Conservation (phyloP, 2,329 filamentous ascomycete genomes). For the Epichloe bromicola region DNA sequence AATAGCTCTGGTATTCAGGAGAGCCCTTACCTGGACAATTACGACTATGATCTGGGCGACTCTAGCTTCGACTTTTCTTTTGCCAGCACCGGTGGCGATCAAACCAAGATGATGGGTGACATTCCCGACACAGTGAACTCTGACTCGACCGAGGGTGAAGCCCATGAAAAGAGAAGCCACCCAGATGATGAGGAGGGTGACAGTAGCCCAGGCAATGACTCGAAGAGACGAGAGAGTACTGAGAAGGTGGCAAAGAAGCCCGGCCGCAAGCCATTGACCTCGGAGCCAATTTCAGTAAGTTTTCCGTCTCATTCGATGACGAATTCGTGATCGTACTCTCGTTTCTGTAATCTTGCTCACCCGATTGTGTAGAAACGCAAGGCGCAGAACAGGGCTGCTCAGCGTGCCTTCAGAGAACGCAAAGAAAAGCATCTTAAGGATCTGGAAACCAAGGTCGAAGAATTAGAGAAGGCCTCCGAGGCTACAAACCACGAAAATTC, state of each 20-base stretch:
- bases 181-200: conserved; percentile 58
- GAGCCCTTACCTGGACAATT: conserved; percentile 68
- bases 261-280: conserved; percentile 87
- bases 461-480: conserved; percentile 72
- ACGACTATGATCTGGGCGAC: conserved; percentile 67
- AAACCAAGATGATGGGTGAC: conserved; percentile 63
- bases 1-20: conserved; percentile 43
- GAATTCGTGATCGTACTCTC: not conserved
- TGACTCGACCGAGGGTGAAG: conserved; percentile 43
- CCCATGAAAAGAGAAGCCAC: conserved; percentile 58
- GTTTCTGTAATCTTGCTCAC: conserved; percentile 4
- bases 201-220: conserved; percentile 28
- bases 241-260: conserved; percentile 91
- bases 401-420: conserved; percentile 84
- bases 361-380: conserved; percentile 62
- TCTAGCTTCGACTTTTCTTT: conserved; percentile 57
- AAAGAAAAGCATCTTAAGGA: conserved; percentile 88
- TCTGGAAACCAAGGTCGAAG: conserved; percentile 64
- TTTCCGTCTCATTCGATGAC: not conserved
- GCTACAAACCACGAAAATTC: conserved; percentile 76
- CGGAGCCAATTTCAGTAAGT: conserved; percentile 89
- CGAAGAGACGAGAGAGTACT: conserved; percentile 68
- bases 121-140: conserved; percentile 44
- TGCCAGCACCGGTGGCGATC: conserved; percentile 28
- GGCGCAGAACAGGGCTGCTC: conserved; percentile 85